phyloP scores from a whole-genome alignment of 2,329 filamentous ascomycete species.

The Emergomyces africanus region DNA sequence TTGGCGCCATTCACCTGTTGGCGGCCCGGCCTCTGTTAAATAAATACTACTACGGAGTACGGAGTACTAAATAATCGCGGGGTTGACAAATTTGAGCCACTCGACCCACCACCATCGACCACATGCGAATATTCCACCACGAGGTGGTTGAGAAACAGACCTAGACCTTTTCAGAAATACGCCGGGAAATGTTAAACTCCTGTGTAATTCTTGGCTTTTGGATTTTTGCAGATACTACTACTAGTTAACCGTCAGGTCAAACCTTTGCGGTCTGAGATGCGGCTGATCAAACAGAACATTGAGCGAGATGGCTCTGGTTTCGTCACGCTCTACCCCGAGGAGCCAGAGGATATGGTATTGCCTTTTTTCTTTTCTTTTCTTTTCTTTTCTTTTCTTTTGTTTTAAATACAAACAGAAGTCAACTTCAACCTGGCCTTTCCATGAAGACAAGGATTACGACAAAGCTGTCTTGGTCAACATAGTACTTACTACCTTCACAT shows the following conservation, averaged over 20 bases:
- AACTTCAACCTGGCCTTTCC: neutral
- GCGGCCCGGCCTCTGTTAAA: too few species aligned
- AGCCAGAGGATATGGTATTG: conserved; percentile 62
- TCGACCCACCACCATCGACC: too few species aligned
- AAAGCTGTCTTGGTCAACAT: neutral
- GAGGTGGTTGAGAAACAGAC: neutral
- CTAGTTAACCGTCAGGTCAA: too few species aligned
- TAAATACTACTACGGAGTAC: too few species aligned
- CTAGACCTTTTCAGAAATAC: neutral
- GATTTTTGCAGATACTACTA: neutral
- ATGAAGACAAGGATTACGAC: neutral
- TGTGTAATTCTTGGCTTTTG: neutral
- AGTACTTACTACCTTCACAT: neutral
- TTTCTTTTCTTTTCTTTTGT: neutral
- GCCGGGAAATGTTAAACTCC: neutral
- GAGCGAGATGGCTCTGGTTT: conserved; percentile 53
- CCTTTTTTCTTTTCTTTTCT: too few species aligned
- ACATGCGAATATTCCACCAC: too few species aligned
- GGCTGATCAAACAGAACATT: conserved; percentile 53
- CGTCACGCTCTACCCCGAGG: conserved; percentile 55
- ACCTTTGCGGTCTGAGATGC: conserved; percentile 37
- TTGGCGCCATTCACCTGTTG: neutral
- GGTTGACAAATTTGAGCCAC: neutral
- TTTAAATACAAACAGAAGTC: neutral
- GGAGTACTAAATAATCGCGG: too few species aligned